These are phyloP conservation scores for Penicillium hordei DNA, from an alignment of 2,329 filamentous ascomycete species.

Conservation along the genomic window DNA sequence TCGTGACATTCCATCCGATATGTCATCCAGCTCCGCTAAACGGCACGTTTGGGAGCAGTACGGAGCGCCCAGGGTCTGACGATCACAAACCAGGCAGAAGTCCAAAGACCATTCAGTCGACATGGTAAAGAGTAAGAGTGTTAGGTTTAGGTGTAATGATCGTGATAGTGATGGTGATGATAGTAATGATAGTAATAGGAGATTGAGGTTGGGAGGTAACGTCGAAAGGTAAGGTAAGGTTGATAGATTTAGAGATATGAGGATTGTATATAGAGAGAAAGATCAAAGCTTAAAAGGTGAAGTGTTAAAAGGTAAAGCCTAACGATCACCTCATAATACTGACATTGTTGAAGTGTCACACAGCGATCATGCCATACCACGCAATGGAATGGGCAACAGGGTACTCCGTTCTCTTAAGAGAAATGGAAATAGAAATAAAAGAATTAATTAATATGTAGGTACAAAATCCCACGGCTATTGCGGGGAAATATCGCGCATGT, in stretches of 20 bases:
- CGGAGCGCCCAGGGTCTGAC: slow-evolving; percentile 74
- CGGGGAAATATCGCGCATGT: slow-evolving; percentile 12
- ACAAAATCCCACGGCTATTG: slow-evolving; percentile 3
- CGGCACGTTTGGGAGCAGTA: slow-evolving; percentile 94
- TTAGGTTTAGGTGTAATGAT: background rate
- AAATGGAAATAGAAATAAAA: background rate
- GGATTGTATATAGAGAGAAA: slow-evolving; percentile 2
- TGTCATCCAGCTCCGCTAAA: slow-evolving; percentile 80
- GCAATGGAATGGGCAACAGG: slow-evolving; percentile 7
- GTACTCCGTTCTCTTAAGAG: background rate
- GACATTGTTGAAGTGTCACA: slow-evolving; percentile 10
- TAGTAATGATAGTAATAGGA: background rate
- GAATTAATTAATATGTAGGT: background rate
- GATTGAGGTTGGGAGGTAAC: background rate
- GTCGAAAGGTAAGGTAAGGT: background rate
- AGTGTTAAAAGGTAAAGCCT: background rate
- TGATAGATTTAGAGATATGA: background rate
- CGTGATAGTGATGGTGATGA: background rate
- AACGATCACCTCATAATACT: slow-evolving; percentile 14
- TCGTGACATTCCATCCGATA: slow-evolving; percentile 44
- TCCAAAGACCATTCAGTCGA: slow-evolving; percentile 71
- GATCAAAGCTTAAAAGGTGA: background rate
- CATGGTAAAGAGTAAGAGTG: slow-evolving; percentile 22
- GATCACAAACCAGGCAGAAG: slow-evolving; percentile 92
- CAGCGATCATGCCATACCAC: slow-evolving; percentile 16